Evolutionary conservation across 2,329 filamentous ascomycete genomes (phyloP).

Genomic region (Exserohilum rostratum): DNA sequence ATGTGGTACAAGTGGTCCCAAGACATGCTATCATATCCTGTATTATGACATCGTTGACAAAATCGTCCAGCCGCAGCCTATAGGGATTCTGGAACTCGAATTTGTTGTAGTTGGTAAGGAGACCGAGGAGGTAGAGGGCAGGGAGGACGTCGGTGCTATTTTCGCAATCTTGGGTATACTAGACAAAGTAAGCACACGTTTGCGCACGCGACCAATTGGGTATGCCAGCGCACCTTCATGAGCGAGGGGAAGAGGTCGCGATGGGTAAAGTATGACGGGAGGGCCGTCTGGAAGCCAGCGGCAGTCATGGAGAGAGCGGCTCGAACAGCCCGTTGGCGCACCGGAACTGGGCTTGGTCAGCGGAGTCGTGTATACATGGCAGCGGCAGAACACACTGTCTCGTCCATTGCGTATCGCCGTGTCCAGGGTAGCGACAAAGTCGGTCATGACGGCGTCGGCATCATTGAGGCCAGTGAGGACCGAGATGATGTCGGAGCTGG

Average conservation of each 20-base stretch:
- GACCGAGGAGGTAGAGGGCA: constrained; percentile 81
- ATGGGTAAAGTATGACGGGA: constrained; percentile 94
- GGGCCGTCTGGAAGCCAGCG: constrained; percentile 92
- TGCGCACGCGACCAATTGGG: not conserved
- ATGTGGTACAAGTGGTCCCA: constrained; percentile 70
- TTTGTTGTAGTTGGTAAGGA: constrained; percentile 98
- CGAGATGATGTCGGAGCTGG: constrained; percentile 91
- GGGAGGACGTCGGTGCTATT: constrained; percentile 65
- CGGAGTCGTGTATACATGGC: not conserved
- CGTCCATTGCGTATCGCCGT: constrained; percentile 78
- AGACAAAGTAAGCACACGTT: constrained; percentile 16
- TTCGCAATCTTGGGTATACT: constrained; percentile 84
- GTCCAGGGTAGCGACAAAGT: constrained; percentile 85
- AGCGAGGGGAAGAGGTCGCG: constrained; percentile 91
- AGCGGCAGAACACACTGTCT: constrained; percentile 61
- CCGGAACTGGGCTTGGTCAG: constrained; percentile 62
- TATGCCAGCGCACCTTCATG: constrained; percentile 72
- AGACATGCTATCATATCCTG: constrained; percentile 79
- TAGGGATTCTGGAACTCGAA: constrained; percentile 99
- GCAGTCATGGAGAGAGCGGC: constrained; percentile 83
- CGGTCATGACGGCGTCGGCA: constrained; percentile 84
- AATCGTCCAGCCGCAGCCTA: constrained; percentile 87
- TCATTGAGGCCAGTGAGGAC: constrained; percentile 87
- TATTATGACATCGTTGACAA: constrained; percentile 90
- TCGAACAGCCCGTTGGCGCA: constrained; percentile 80